phyloP scores from a whole-genome alignment of 2,329 filamentous ascomycete species.

The Fusarium armeniacum region DNA sequence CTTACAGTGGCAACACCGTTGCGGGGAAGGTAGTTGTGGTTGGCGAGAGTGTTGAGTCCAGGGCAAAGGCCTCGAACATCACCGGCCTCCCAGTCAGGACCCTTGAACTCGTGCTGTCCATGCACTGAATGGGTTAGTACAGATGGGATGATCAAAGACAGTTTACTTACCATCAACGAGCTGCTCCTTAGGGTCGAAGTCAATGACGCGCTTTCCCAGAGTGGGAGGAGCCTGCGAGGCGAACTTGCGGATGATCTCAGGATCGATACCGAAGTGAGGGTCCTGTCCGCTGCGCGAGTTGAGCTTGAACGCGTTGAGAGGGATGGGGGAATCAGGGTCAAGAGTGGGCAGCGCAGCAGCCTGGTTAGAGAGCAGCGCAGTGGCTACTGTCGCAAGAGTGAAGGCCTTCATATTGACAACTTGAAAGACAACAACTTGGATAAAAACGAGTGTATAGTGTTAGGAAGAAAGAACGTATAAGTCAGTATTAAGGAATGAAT shows the following conservation, averaged over 20 bases:
- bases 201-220: slow-evolving; percentile 24
- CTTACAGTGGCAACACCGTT: slow-evolving; percentile 45
- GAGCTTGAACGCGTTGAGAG: slow-evolving; percentile 37
- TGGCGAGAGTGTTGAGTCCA: slow-evolving; percentile 40
- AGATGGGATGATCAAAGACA: accelerated
- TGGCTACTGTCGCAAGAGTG: slow-evolving; percentile 23
- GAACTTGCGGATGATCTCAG: slow-evolving; percentile 39
- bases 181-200: slow-evolving; percentile 35
- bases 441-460: slow-evolving; percentile 22
- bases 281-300: slow-evolving; percentile 1
- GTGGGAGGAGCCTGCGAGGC: slow-evolving; percentile 29
- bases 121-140: slow-evolving; percentile 23
- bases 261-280: slow-evolving; percentile 35
- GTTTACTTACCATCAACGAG: slow-evolving; percentile 31
- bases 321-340: slow-evolving; percentile 27
- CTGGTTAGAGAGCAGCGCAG: slow-evolving; percentile 30
- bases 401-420: slow-evolving; percentile 29
- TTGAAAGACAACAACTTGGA: background rate
- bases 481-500: slow-evolving; percentile 26
- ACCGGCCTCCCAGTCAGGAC: slow-evolving; percentile 33
- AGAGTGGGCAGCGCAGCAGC: slow-evolving; percentile 25
- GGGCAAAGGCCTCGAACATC: slow-evolving; percentile 42
- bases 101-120: slow-evolving; percentile 32
- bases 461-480: slow-evolving; percentile 2
- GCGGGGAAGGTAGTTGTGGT: slow-evolving; percentile 45